phyloP scores from a whole-genome alignment of 441 rosid species.

The Omphalea diandra region DNA sequence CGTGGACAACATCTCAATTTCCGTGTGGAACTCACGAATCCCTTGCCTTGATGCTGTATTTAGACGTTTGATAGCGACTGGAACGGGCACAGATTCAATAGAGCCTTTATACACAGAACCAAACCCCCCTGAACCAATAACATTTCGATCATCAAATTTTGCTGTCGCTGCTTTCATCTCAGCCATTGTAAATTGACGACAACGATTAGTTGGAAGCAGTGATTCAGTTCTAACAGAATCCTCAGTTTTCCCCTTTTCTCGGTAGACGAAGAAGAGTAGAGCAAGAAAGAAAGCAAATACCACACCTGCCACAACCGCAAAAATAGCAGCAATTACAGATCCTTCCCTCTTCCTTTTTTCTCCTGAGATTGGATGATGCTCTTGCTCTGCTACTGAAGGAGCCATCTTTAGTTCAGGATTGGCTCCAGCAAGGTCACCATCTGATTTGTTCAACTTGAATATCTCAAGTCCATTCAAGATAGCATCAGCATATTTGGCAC shows the following conservation, averaged over 20 bases:
- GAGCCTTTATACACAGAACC: conserved; percentile 34
- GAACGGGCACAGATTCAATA: conserved; percentile 23
- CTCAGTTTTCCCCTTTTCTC: not conserved
- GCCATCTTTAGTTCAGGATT: too few species aligned
- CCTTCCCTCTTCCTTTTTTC: not conserved
- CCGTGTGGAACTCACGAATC: conserved; percentile 31
- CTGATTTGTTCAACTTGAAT: conserved; percentile 28
- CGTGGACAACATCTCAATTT: conserved; percentile 35
- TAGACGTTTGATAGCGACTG: conserved; percentile 37
- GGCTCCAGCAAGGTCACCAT: conserved; percentile 25
- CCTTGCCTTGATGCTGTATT: conserved; percentile 29
- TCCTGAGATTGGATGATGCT: not conserved
- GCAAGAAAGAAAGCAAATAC: not conserved
- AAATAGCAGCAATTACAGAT: not conserved
- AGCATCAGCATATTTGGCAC: not conserved
- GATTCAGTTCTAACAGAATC: not conserved
- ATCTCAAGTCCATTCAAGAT: conserved; percentile 22
- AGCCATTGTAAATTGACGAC: conserved; percentile 28
- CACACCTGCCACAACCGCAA: conserved; percentile 3
- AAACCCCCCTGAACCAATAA: conserved; percentile 36
- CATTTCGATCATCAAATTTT: conserved; percentile 9
- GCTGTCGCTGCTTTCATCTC: conserved; percentile 32
- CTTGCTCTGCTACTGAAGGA: too few species aligned
- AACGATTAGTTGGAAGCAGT: conserved; percentile 12
- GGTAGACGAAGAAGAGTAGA: conserved; percentile 8